Base-by-base conservation (phyloP, 2,329 filamentous ascomycete species). In the Trichophyton equinum region DNA sequence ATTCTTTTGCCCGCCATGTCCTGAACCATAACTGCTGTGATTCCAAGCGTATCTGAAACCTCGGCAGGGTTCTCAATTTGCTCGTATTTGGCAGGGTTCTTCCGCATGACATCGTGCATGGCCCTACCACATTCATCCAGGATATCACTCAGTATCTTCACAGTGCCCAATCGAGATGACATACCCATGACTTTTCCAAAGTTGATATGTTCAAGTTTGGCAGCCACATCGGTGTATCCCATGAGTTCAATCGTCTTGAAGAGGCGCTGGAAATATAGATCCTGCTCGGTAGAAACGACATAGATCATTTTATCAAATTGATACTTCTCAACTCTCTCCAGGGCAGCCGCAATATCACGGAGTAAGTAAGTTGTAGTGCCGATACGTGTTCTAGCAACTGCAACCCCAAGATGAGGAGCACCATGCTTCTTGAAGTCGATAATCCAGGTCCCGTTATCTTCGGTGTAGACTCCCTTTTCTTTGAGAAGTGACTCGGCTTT, bases 71-170 rank as follows among this genome's bases (percentile, higher is more conserved):
- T 78, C 68, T 85, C 85, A 18, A 95, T 85, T 73, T 95, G 89
- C 58, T 82, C 76, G 74, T 95, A 95, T 78, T 95, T 95, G 67
- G 81, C 79, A 69, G 88, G 81, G 72, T 95, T 95, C 74, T 84
- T 85, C 71, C 78, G 82, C 90, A 95, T 95, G 57, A 91, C 88
- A 62, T 92, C 87, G 77, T 95, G 89, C 89, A 95, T 95, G 73
- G 89, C 87, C 57, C 92, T 89, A 67, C 83, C 85, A 4, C 91
- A 88, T 63, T 89, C 86, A 36, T 81, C 79, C 51, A 89, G 77
- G 65, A 88, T 88, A 65, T 86, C 83, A 66, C 82, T 75, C 46
- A 81, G 68, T 71, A 86, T 85, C 69, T 85, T 85, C 66, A 87
- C 85, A 0, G 83, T 87, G 51, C 86, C 86, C 71, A 81, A 85